Conservation (phyloP, 345 rosid genomes). For the Lumnitzera racemosa region DNA sequence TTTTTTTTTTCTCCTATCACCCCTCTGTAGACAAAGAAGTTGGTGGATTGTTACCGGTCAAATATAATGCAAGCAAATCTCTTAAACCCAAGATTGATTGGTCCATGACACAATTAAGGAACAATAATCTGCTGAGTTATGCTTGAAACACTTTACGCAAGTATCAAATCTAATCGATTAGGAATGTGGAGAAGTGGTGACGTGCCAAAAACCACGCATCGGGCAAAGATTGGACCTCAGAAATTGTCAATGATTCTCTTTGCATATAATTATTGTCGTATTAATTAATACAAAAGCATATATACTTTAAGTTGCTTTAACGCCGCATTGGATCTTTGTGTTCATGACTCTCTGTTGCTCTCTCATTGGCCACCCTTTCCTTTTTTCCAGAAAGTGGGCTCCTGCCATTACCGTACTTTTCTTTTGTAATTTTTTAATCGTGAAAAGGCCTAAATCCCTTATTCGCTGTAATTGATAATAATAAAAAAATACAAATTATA, state of each 20-base stretch:
- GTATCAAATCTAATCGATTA: too few relatives aligned
- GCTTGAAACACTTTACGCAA: too few relatives aligned
- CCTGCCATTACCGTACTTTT: neutral
- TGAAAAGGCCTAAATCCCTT: too few relatives aligned
- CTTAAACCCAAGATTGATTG: too few relatives aligned
- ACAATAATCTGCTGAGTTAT: too few relatives aligned
- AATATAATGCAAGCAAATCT: too few relatives aligned
- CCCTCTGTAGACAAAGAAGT: too few relatives aligned
- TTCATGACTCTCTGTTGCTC: constrained; percentile 13
- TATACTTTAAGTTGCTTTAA: constrained; percentile 40
- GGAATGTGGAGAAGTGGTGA: neutral
- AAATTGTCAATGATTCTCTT: constrained; percentile 30
- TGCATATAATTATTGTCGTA: constrained; percentile 5
- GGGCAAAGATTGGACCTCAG: constrained; percentile 15
- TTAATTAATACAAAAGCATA: constrained; percentile 35
- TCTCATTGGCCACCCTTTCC: constrained; percentile 11
- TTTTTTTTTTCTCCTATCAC: too few relatives aligned
- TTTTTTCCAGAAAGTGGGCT: constrained; percentile 2
- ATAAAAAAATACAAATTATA: too few relatives aligned
- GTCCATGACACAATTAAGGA: too few relatives aligned
- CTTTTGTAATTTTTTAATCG: neutral
- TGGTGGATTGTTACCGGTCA: too few relatives aligned
- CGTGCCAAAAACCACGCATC: constrained; percentile 7
- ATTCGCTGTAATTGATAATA: too few relatives aligned
- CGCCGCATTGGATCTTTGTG: constrained; percentile 23